phyloP scores from a whole-genome alignment of 352 stramenopile genomes.

The Globisporangium nagaii region DNA sequence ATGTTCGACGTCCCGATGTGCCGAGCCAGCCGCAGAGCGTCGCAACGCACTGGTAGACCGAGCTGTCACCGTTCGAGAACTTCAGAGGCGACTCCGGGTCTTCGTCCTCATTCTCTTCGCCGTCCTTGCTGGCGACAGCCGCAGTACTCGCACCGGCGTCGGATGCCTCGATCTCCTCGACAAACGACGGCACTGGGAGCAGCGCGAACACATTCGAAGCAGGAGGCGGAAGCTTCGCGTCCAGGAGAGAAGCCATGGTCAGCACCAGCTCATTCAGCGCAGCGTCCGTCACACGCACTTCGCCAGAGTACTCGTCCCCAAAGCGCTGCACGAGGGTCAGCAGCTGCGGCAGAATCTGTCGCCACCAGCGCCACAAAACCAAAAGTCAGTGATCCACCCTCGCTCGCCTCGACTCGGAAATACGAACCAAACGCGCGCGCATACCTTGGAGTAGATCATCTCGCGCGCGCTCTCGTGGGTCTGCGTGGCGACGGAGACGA shows the following conservation, averaged over 20 bases:
- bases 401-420: neutral
- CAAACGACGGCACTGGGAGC: slow-evolving; percentile 52
- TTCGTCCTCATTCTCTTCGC: neutral
- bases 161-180: slow-evolving; percentile 35
- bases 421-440: neutral
- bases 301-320: slow-evolving; percentile 7
- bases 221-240: slow-evolving; percentile 35
- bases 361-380: neutral
- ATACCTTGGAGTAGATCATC: slow-evolving; percentile 41
- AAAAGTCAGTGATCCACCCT: neutral
- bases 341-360: slow-evolving; percentile 38
- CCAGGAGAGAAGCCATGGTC: slow-evolving; percentile 53
- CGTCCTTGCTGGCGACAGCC: neutral
- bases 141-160: slow-evolving; percentile 25
- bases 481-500: slow-evolving; percentile 55
- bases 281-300: slow-evolving; percentile 24
- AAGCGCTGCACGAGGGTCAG: slow-evolving; percentile 24
- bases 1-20: slow-evolving; percentile 17
- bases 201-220: slow-evolving; percentile 39
- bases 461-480: slow-evolving; percentile 37
- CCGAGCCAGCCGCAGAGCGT: slow-evolving; percentile 39
- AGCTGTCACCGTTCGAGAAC: slow-evolving; percentile 17
- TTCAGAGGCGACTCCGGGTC: slow-evolving; percentile 15
- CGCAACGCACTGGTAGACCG: slow-evolving; percentile 30
- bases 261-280: slow-evolving; percentile 48